These are phyloP conservation scores for Schwanniomyces occidentalis DNA, from an alignment of 805 yeast genomes.

Conservation along the genomic window DNA sequence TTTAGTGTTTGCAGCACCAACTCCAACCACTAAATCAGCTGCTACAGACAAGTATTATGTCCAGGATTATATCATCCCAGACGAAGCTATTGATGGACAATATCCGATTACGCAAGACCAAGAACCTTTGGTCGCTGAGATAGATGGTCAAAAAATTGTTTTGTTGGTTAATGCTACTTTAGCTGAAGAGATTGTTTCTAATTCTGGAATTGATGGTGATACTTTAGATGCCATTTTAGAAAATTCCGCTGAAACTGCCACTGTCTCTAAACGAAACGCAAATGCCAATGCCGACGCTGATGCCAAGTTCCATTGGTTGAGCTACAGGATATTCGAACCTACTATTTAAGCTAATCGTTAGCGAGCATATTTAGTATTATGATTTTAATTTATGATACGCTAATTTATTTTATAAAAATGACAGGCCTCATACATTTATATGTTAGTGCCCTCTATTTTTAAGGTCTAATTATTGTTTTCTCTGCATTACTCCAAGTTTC, in stretches of 20 bases:
- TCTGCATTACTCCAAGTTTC: no score
- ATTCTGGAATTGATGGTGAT: slow-evolving; percentile 1
- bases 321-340: slow-evolving; percentile 16
- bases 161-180: slow-evolving; percentile 14
- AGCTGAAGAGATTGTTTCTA: slow-evolving; percentile 2
- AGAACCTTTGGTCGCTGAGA: slow-evolving; percentile 11
- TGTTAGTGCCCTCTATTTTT: no score
- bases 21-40: background rate
- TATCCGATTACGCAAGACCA: slow-evolving; percentile 10
- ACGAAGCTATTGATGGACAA: slow-evolving; percentile 9
- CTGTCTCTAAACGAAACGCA: no score
- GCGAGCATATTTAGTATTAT: no score
- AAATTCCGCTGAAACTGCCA: background rate
- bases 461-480: no score
- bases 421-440: no score
- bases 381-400: no score
- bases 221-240: slow-evolving; percentile 5
- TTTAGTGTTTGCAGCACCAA: slow-evolving; percentile 12
- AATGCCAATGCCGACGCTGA: slow-evolving; percentile 22
- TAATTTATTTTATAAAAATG: no score
- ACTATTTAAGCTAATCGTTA: slow-evolving; percentile 9
- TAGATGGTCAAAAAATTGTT: slow-evolving; percentile 12
- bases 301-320: slow-evolving; percentile 14
- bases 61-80: slow-evolving; percentile 2
- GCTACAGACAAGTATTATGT: background rate